Evolutionary conservation across 352 stramenopile genomes (phyloP).

Genomic region (Phytopythium boreale): DNA sequence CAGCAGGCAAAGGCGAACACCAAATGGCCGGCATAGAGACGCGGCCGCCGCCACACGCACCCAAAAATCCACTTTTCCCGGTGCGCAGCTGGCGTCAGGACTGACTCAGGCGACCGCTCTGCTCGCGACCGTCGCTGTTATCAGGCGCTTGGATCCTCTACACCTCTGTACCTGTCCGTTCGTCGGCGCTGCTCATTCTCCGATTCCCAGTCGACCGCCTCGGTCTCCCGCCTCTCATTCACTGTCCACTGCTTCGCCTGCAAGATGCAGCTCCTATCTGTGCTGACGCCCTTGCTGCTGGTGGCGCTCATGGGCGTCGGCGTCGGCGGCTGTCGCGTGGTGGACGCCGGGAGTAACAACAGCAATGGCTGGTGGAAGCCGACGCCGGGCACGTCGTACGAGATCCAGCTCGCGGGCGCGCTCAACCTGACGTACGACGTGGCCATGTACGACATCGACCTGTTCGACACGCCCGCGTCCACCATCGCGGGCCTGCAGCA

Average conservation of each 20-base stretch:
- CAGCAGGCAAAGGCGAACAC: neutral
- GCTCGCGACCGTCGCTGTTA: too few relatives aligned
- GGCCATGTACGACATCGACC: constrained; percentile 36
- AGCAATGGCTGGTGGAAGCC: constrained; percentile 28
- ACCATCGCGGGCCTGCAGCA: constrained; percentile 27
- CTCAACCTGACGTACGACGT: constrained; percentile 30
- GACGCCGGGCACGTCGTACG: constrained; percentile 32
- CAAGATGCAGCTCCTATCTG: constrained; percentile 4
- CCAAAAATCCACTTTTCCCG: neutral
- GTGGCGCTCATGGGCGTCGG: neutral
- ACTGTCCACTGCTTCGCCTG: neutral
- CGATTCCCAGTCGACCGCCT: constrained; percentile 3
- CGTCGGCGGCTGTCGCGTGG: neutral
- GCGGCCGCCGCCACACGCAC: neutral
- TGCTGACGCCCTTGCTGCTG: neutral
- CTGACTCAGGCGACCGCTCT: neutral
- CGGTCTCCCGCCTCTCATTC: neutral
- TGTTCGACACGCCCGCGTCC: constrained; percentile 28
- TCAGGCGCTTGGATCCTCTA: neutral
- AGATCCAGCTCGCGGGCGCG: constrained; percentile 32
- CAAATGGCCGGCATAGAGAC: constrained; percentile 1
- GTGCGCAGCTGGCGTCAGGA: neutral
- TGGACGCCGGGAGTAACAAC: neutral
- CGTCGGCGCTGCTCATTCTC: constrained; percentile 7
- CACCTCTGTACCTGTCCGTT: too few relatives aligned